Base-by-base conservation (phyloP, 108 stramenopile species). In the Conticribra guillardii region DNA sequence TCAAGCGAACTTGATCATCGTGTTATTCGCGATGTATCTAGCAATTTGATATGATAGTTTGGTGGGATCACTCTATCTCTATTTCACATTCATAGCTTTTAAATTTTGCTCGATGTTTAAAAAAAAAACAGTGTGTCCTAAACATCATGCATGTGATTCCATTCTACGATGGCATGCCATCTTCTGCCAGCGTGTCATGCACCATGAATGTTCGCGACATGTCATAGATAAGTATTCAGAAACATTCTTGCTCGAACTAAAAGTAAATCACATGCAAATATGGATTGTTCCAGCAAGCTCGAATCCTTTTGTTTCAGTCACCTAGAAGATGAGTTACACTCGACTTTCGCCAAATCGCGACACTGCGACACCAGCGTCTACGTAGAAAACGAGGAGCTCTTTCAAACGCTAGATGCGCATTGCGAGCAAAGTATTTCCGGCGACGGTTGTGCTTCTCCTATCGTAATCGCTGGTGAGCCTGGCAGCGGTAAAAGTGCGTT, bases 401-500 rank as follows among this genome's bases (percentile, higher is more conserved):
- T 22, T 48, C 11, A 15, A 49, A 52, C 1, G 53, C 17, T 71
- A 7, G 37, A 49, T 7, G 46, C 31, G 28, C 28, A 29, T 21
- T 53, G 60, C 17, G 28, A 53, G 29, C 28, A 56, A 30, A 19
- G 3, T 0, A 47, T 14, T 18, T 29, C 51, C 11, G 18, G 44
- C 15, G n/a, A 26, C 41, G 47, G 59, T 19, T 27, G 15, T 22
- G 32, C 29, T 11, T 16, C 15, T 0, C 76, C 80, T 31, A 22
- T 84, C 26, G 72, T 82, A 0, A 47, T 84, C 22, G 59, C 52
- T 0, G 87, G 87, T 21, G 71, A 80, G 1, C 26, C 58, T 1
- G 87, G 87, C 0, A 57, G 49, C 18, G 87, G 86, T 17, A 87
- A 87, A 56, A 80, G 73, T 34, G 63, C 88, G 9, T 54, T 83